Conservation (phyloP, 352 stramenopile species). For the Phytophthora agathidicida region DNA sequence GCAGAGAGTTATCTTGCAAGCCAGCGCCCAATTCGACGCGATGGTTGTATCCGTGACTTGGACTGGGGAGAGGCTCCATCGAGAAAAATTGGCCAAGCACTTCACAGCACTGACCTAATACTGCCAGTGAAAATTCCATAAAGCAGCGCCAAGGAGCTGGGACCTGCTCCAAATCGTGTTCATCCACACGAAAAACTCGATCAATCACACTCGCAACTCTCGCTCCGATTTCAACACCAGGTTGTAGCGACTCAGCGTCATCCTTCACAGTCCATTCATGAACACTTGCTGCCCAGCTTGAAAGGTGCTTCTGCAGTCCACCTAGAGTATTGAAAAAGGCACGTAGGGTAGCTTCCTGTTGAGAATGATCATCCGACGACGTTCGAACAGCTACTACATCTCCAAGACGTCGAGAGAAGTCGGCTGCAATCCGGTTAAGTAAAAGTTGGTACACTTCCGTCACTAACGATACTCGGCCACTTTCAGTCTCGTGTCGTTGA, state of each 20-base stretch:
- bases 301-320: constrained; percentile 75
- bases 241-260: background rate
- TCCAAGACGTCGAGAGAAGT: constrained; percentile 24
- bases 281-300: constrained; percentile 53
- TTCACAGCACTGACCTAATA: constrained; percentile 39
- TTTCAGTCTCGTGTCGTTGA: constrained; percentile 1
- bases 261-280: constrained; percentile 21
- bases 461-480: constrained; percentile 1
- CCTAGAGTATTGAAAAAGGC: constrained; percentile 31
- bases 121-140: constrained; percentile 45
- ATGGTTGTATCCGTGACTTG: constrained; percentile 23
- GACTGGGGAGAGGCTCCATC: constrained; percentile 33
- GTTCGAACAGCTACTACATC: constrained; percentile 2
- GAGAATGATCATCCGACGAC: background rate
- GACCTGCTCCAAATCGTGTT: constrained; percentile 24
- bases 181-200: constrained; percentile 42
- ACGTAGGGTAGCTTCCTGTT: background rate
- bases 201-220: constrained; percentile 37
- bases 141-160: constrained; percentile 53
- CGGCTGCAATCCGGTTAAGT: constrained; percentile 13
- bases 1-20: background rate
- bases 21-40: background rate
- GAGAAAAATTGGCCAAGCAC: constrained; percentile 35
- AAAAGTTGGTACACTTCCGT: constrained; percentile 31
- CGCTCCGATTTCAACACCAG: constrained; percentile 8